phyloP scores from a whole-genome alignment of 1,139 yeast species.

The Candida anutae region DNA sequence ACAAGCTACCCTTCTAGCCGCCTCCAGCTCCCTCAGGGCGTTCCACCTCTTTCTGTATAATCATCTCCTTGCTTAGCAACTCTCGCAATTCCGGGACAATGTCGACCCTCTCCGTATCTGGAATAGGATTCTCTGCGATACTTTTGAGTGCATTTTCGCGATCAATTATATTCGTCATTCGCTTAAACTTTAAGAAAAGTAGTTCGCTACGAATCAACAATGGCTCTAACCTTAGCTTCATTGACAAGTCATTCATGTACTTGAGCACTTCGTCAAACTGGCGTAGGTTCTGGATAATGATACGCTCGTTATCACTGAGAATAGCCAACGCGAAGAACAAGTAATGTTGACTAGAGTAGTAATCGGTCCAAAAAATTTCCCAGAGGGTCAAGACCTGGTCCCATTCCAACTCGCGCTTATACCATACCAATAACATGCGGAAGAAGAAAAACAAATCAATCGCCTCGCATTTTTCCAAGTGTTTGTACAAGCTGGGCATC shows the following conservation, averaged over 20 bases:
- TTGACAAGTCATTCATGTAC: constrained; percentile 85
- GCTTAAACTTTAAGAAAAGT: constrained; percentile 68
- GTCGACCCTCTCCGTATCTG: constrained; percentile 9
- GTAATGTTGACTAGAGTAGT: constrained; percentile 77
- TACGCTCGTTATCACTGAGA: constrained; percentile 75
- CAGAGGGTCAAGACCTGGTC: constrained; percentile 71
- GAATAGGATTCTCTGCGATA: constrained; percentile 9
- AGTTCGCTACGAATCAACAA: constrained; percentile 75
- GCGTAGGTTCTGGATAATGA: constrained; percentile 62
- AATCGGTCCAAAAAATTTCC: constrained; percentile 92
- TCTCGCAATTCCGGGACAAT: constrained; percentile 46
- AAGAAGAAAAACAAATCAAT: constrained; percentile 88
- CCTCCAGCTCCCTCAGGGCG: constrained; percentile 45
- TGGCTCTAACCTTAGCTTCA: constrained; percentile 66
- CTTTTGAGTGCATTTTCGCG: constrained; percentile 34
- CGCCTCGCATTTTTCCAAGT: constrained; percentile 80
- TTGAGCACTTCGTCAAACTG: constrained; percentile 88
- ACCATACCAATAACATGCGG: constrained; percentile 93
- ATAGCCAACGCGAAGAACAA: constrained; percentile 81
- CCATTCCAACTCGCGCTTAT: constrained; percentile 84
- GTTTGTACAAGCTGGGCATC: constrained; percentile 78
- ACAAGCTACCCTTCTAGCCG: too few relatives aligned
- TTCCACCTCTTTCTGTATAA: constrained; percentile 58
- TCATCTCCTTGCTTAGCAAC: constrained; percentile 50
- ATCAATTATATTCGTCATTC: constrained; percentile 73